Base-by-base conservation (phyloP, 2,329 filamentous ascomycete genomes). In the Akanthomyces lecanii region DNA sequence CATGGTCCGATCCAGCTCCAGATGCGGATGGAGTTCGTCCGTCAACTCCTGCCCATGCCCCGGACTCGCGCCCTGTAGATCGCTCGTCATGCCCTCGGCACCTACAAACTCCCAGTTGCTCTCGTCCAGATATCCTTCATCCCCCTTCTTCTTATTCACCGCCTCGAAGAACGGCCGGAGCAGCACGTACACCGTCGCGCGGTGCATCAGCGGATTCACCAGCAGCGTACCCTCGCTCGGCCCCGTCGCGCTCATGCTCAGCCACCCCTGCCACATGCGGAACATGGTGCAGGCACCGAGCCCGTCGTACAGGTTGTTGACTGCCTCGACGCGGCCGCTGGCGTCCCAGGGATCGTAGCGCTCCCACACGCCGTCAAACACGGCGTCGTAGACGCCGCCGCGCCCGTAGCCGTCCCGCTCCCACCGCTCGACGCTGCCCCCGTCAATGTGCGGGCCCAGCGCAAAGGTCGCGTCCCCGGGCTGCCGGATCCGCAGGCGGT, bases 261-360 rank as follows among this genome's bases (percentile, higher is more conserved):
- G 75, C 93, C 93, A 97, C 21, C 92, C 93, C 76, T 97, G 93
- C 74, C 91, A 94, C 82, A 92, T 89, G 45, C 94, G 84, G 75
- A 97, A 92, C 79, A 92, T 91, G 52, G 84, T 89, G 75, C 91
- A 96, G 0, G 90, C 87, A 0, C 93, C 92, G 0, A 92, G 82
- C 0, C 92, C 91, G 57, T 91, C 82, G 72, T 97, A 95, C 40
- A 93, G 77, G 73, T 97, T 89, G 65, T 85, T 87, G 2, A 86
- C 82, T 3, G 89, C 91, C 0, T 78, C 75, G 0, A 94, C 80
- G 4, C 93, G 84, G 7, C 84, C 83, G 66, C 84, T 86, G 0
- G 87, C 87, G 69, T 97, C 91, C 85, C 89, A 97, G 0, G 92
- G 85, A 70, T 97, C 90, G 70, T 91, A 93, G 2, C 82, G 74